Base-by-base conservation (phyloP, 192 early-diverging fungal genomes). In the Backusella tarrabulga region DNA sequence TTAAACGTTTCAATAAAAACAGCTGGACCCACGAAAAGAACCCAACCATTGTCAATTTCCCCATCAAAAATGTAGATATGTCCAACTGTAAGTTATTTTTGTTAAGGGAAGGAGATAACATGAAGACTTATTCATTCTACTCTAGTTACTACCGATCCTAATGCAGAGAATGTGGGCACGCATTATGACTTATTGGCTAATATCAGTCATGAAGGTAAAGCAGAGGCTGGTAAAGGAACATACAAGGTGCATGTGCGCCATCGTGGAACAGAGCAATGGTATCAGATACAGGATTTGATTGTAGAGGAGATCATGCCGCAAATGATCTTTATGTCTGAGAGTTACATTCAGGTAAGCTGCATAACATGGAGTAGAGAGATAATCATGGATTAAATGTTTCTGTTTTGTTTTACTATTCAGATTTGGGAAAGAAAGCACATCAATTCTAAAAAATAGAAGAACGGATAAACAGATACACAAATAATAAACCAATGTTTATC, bases 21-120 rank as follows among this genome's bases (percentile, higher is more conserved):
- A 93, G 90, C 63, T 95, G 93, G 83, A 83, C 88, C 1, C 79
- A 82, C 23, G 98, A 99, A 79, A 97, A 97, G 84, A 99, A 99
- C 79, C 95, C 95, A 0, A 99, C 98, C 0, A 97, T 99, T 76
- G 96, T 99, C 4, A 97, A 96, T 73, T 99, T 95, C 72, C 94
- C 96, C 1, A 92, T 97, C 54, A 93, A 91, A 68, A 92, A 93
- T 72, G 79, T 97, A 6, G 91, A 95, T 70, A 92, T 99, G 92
- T 78, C 89, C 12, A 91, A 94, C 32, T 92, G 94, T 95, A 89
- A 78, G 83, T 74, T 3, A 68, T 68, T 0, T 50, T 82, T 56
- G n/a, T 17, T 15, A 32, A 50, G 3, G 8, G 71, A 44, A n/a
- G 50, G 0, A 17, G 19, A 11, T 46, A 1, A 1, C 8, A 68